Evolutionary conservation across 1,284 basidiomycete species (phyloP).

Genomic region (Ceratobasidium theobromae): DNA sequence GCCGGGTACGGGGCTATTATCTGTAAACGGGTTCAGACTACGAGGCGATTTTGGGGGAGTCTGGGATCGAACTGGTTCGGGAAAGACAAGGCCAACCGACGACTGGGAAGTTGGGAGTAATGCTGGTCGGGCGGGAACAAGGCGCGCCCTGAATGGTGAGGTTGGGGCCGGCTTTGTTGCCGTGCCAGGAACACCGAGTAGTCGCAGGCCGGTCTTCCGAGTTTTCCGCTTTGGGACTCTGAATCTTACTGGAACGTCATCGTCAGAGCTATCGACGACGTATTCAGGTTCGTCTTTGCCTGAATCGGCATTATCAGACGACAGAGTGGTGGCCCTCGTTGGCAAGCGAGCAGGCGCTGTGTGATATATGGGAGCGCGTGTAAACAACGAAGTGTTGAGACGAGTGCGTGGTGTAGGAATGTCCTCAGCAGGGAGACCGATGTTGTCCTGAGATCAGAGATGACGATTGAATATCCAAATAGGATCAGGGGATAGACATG

Average conservation of each 20-base stretch:
- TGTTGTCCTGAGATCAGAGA: conserved; percentile 13
- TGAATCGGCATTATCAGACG: not conserved
- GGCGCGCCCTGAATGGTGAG: too few relatives aligned
- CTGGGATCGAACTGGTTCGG: too few relatives aligned
- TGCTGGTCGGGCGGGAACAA: too few relatives aligned
- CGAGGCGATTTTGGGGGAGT: not conserved
- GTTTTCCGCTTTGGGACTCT: not conserved
- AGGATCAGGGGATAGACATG: too few relatives aligned
- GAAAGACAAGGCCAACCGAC: too few relatives aligned
- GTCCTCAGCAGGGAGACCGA: conserved; percentile 15
- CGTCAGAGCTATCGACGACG: conserved; percentile 16
- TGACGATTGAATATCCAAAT: not conserved
- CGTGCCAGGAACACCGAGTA: not conserved
- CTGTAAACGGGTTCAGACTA: not conserved
- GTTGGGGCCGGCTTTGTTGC: too few relatives aligned
- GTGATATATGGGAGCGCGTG: not conserved
- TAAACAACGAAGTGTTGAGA: not conserved
- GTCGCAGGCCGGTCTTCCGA: not conserved
- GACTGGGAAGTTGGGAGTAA: too few relatives aligned
- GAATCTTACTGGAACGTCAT: not conserved
- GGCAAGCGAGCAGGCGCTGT: not conserved
- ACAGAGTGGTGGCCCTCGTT: not conserved
- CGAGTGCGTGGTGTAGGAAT: conserved; percentile 10
- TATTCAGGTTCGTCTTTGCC: not conserved
- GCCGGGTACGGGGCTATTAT: not conserved